Evolutionary conservation across 2,329 filamentous ascomycete genomes (phyloP).

Genomic region (Chalara sp.): DNA sequence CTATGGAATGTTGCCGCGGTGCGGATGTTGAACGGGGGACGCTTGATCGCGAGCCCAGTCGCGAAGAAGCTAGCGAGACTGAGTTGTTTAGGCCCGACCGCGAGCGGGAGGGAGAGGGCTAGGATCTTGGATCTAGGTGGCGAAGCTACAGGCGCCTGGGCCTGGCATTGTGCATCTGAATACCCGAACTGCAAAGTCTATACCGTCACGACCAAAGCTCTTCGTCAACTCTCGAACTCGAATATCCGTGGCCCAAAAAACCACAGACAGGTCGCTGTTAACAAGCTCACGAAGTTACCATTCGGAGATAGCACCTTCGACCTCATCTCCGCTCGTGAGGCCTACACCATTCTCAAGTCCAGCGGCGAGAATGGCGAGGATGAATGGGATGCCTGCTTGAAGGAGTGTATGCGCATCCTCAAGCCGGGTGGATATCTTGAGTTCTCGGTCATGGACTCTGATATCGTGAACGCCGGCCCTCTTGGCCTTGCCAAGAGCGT

Average conservation of each 20-base stretch:
- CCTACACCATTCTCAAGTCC: constrained; percentile 79
- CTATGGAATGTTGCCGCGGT: constrained; percentile 56
- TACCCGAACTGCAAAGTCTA: constrained; percentile 82
- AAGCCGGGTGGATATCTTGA: constrained; percentile 92
- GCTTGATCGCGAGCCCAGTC: constrained; percentile 56
- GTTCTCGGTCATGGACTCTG: constrained; percentile 83
- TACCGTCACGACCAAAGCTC: constrained; percentile 72
- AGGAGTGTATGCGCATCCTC: constrained; percentile 78
- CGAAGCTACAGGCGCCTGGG: constrained; percentile 84
- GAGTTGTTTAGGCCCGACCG: constrained; percentile 40
- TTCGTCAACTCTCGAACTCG: constrained; percentile 63
- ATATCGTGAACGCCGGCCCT: constrained; percentile 79
- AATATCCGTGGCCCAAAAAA: constrained; percentile 80
- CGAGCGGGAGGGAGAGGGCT: constrained; percentile 45
- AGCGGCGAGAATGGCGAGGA: constrained; percentile 62
- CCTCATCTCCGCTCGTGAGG: constrained; percentile 79
- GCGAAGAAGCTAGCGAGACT: constrained; percentile 53
- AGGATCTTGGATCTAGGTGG: constrained; percentile 83
- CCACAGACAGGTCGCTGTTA: constrained; percentile 75
- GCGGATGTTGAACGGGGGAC: constrained; percentile 58
- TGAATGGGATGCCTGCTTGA: constrained; percentile 81
- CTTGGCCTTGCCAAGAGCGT: constrained; percentile 76
- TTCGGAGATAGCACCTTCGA: constrained; percentile 86
- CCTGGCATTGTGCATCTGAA: constrained; percentile 83
- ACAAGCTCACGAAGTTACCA: constrained; percentile 71